Base-by-base conservation (phyloP, 768 basidiomycete species). In the Naematelia encephala region DNA sequence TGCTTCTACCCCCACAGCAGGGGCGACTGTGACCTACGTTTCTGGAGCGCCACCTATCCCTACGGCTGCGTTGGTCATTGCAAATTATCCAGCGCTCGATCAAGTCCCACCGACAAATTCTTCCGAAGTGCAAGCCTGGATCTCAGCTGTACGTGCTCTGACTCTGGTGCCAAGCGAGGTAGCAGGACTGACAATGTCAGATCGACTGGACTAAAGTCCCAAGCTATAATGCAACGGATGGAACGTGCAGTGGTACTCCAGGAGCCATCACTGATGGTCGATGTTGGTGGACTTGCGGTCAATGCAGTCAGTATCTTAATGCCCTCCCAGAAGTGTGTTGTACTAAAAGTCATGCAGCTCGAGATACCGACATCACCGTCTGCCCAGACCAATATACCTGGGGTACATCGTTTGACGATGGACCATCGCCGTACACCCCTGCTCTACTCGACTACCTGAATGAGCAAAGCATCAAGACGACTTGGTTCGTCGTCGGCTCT, bases 401-500 rank as follows among this genome's bases (percentile, higher is more conserved):
- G 83, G 84, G 84, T 67, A 62, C 79, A 1, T 78, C 77, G 44
- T 82, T 73, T 73, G 80, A 78, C 63, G 90, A 92, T 70, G 89
- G 90, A 42, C 91, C 91, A 2, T 84, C 85, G 11, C 84, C 80
- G 44, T 86, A 88, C 78, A 91, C 90, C 1, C 82, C 88, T 12
- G 79, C 86, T 45, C 82, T 94, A 8, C 80, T 93, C 60, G 72
- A 81, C 54, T 91, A 88, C 77, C 80, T 91, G 29, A 82, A 86
- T 59, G 73, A 82, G 44, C 69, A 81, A 51, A 78, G 85, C 51
- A 80, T 93, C 73, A 86, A 84, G 72, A 82, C 89, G 2, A 94
- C 91, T 0, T 91, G 93, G 82, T 94, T 91, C 76, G 82, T 85
- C 60, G 88, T 91, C 60, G 89, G 91, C 48, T 91, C 90, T 19